phyloP scores from a whole-genome alignment of 2,329 filamentous ascomycete species.

The Calonectria naviculata region DNA sequence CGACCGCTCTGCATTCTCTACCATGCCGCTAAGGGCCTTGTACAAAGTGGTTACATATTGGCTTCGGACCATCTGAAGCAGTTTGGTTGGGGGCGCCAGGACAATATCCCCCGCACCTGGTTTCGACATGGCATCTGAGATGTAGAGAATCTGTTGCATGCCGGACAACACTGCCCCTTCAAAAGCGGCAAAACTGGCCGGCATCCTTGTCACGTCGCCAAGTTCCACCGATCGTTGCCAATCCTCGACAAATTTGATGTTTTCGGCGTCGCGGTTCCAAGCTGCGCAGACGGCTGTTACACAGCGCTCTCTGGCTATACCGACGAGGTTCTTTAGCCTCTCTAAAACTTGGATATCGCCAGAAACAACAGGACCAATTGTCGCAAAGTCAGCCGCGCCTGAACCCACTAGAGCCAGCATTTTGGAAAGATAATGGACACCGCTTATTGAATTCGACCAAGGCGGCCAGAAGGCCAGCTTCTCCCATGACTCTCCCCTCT shows the following conservation, averaged over 20 bases:
- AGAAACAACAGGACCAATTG: constrained; percentile 73
- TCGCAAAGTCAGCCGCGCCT: constrained; percentile 86
- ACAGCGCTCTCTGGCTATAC: constrained; percentile 83
- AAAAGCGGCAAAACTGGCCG: constrained; percentile 84
- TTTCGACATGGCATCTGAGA: constrained; percentile 85
- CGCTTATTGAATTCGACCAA: constrained; percentile 89
- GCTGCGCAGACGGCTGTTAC: constrained; percentile 87
- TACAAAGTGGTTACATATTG: constrained; percentile 96
- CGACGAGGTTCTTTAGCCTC: constrained; percentile 79
- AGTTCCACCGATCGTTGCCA: constrained; percentile 88
- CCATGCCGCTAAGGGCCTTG: constrained; percentile 93
- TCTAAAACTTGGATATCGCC: constrained; percentile 72
- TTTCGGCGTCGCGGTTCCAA: constrained; percentile 94
- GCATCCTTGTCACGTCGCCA: constrained; percentile 91
- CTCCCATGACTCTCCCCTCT: constrained; percentile 87
- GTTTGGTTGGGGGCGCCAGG: constrained; percentile 84
- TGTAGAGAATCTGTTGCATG: constrained; percentile 96
- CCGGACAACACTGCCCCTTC: constrained; percentile 84
- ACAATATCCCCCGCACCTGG: constrained; percentile 82
- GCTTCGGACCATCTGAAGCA: constrained; percentile 89
- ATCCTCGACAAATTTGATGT: constrained; percentile 91
- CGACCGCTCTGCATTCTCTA: constrained; percentile 91
- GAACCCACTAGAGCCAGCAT: constrained; percentile 86
- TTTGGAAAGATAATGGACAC: constrained; percentile 89
- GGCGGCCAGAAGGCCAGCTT: constrained; percentile 97